phyloP scores from a whole-genome alignment of 176 grass and related monocot species.

The Oryza meridionalis region DNA sequence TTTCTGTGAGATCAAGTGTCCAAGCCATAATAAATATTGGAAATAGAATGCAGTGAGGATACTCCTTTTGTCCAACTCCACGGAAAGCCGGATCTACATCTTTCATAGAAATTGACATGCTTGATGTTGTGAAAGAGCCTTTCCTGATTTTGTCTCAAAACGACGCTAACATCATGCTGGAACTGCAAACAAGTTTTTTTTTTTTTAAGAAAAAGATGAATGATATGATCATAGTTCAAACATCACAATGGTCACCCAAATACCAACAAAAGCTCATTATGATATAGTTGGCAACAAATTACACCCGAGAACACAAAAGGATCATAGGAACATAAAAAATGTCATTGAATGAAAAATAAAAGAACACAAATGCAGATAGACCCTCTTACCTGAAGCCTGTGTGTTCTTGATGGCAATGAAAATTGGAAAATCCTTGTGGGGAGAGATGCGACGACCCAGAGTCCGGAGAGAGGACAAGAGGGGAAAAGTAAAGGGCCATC shows the following conservation, averaged over 20 bases:
- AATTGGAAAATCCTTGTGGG: conserved; percentile 37
- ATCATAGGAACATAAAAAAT: background rate
- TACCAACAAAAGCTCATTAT: background rate
- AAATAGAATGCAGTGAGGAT: conserved; percentile 45
- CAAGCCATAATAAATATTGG: conserved; percentile 12
- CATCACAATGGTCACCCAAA: background rate
- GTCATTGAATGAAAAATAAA: background rate
- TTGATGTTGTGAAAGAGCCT: conserved; percentile 43
- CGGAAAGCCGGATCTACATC: conserved; percentile 84
- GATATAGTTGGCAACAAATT: background rate
- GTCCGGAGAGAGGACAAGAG: conserved; percentile 37
- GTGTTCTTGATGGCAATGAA: conserved; percentile 26
- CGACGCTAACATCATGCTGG: conserved; percentile 36
- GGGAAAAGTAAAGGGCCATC: conserved; percentile 41
- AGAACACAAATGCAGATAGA: background rate
- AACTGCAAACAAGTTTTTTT: conserved; percentile 41
- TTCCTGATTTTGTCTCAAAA: conserved; percentile 55
- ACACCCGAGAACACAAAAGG: background rate
- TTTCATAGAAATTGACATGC: conserved; percentile 81
- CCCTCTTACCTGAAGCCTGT: conserved; percentile 45
- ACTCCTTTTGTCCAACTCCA: conserved; percentile 83
- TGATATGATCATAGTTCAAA: background rate
- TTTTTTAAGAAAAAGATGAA: conserved; percentile 7
- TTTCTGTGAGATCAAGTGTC: background rate
- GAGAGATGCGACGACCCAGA: conserved; percentile 37